Percentiles rank a stretch among this genome's conserved stretches.
phyloP scores from a whole-genome alignment of 1,284 basidiomycete species.

The Termitomyces sp. region DNA sequence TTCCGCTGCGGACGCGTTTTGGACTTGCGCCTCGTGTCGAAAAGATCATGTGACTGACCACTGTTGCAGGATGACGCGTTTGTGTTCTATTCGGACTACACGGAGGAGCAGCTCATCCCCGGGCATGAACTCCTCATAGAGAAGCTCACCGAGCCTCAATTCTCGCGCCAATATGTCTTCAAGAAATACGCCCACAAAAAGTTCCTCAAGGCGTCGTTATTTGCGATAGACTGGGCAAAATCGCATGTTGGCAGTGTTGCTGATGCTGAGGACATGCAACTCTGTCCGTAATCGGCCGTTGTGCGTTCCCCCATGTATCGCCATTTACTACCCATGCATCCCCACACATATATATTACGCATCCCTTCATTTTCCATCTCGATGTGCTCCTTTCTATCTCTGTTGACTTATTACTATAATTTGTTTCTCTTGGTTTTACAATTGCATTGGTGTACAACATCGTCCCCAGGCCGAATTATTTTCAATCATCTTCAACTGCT shows the following conservation, averaged over 20 bases:
- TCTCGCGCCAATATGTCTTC: constrained; percentile 85
- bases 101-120: constrained; percentile 82
- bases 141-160: constrained; percentile 77
- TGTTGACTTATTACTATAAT: constrained; percentile 16
- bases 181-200: constrained; percentile 98
- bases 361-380: constrained; percentile 21
- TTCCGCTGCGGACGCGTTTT: constrained; percentile 15
- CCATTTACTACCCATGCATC: constrained; percentile 20
- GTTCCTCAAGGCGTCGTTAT: constrained; percentile 84
- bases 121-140: constrained; percentile 85
- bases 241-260: constrained; percentile 29
- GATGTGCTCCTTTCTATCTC: constrained; percentile 17
- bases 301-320: constrained; percentile 16
- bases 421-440: constrained; percentile 19
- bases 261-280: constrained; percentile 42
- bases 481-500: constrained; percentile 17
- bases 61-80: constrained; percentile 77
- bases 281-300: constrained; percentile 35
- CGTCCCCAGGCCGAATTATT: constrained; percentile 5
- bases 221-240: constrained; percentile 68
- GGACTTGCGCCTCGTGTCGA: constrained; percentile 20
- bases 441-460: constrained; percentile 17
- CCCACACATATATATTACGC: constrained; percentile 15
- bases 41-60: constrained; percentile 46
- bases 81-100: constrained; percentile 90